These are phyloP conservation scores for Monilinia vaccinii-corymbosi DNA, from an alignment of 2,329 filamentous ascomycete genomes.

Conservation along the genomic window DNA sequence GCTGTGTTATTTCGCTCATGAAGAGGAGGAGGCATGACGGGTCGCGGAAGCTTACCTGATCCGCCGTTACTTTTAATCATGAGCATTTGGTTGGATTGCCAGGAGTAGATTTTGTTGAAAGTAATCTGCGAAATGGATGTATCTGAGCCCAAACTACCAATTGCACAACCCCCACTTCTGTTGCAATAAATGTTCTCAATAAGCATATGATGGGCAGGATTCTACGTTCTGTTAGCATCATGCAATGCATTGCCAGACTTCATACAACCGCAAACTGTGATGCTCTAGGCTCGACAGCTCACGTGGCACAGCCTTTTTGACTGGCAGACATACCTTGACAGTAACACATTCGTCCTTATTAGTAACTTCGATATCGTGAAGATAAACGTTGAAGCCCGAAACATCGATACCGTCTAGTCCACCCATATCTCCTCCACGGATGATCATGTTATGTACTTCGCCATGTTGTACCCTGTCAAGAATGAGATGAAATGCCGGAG, in stretches of 20 bases:
- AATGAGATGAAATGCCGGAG: conserved; percentile 6
- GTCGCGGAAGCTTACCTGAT: background rate
- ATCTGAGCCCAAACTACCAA: conserved; percentile 44
- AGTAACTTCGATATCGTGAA: conserved; percentile 51
- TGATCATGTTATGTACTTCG: conserved; percentile 46
- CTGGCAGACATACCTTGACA: conserved; percentile 35
- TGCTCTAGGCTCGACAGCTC: background rate
- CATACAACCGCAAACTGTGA: background rate
- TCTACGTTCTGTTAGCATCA: background rate
- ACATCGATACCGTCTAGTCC: conserved; percentile 49
- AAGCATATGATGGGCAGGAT: conserved; percentile 36
- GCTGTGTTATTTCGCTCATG: too few species aligned
- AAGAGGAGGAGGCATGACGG: too few species aligned
- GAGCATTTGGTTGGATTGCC: conserved; percentile 46
- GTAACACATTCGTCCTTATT: conserved; percentile 55
- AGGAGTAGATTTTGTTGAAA: conserved; percentile 40
- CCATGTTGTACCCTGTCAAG: conserved; percentile 41
- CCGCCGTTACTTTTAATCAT: conserved; percentile 55
- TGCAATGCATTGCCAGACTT: background rate
- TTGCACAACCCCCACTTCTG: conserved; percentile 48
- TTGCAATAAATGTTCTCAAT: conserved; percentile 54
- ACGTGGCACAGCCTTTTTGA: background rate
- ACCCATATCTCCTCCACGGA: conserved; percentile 42
- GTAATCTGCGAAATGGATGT: conserved; percentile 42
- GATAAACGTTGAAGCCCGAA: conserved; percentile 44